phyloP scores from a whole-genome alignment of 2,329 filamentous ascomycete genomes.

The Ophiocordyceps polyrhachis-furcata region DNA sequence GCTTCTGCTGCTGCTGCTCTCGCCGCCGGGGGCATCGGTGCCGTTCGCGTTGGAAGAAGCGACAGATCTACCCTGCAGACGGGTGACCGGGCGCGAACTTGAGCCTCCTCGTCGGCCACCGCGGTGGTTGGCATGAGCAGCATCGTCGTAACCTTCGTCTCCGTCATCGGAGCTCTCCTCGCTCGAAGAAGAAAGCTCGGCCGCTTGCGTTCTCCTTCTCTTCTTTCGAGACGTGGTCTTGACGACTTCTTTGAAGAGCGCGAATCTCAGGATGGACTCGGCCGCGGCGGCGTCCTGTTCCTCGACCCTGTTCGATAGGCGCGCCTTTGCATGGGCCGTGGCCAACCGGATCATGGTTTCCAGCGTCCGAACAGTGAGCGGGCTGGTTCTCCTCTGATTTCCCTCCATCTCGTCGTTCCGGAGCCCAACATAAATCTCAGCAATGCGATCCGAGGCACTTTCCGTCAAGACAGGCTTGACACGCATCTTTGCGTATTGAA shows the following conservation, averaged over 20 bases:
- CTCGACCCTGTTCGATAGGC: conserved; percentile 58
- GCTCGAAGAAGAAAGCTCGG: conserved; percentile 38
- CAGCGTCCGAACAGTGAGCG: conserved; percentile 86
- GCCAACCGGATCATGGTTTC: conserved; percentile 96
- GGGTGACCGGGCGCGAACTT: conserved; percentile 10
- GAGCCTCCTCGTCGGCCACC: conserved; percentile 13
- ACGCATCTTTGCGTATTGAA: conserved; percentile 89
- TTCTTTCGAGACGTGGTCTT: conserved; percentile 65
- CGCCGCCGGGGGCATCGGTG: conserved; percentile 18
- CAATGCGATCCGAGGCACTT: conserved; percentile 80
- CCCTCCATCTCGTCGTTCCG: conserved; percentile 92
- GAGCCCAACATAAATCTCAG: conserved; percentile 75
- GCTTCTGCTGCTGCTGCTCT: conserved; percentile 13
- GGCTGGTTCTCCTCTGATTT: conserved; percentile 91
- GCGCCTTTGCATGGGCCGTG: conserved; percentile 97
- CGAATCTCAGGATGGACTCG: conserved; percentile 80
- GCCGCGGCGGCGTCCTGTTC: conserved; percentile 74
- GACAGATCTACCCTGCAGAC: conserved; percentile 3
- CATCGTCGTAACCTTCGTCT: conserved; percentile 33
- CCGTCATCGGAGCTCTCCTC: conserved; percentile 40
- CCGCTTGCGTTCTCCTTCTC: conserved; percentile 49
- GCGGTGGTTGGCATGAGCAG: conserved; percentile 36
- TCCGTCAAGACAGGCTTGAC: conserved; percentile 82
- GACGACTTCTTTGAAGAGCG: conserved; percentile 90
- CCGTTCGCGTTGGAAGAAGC: conserved; percentile 17